Conservation (phyloP, 805 yeast species). For the Candida qinlingensis region DNA sequence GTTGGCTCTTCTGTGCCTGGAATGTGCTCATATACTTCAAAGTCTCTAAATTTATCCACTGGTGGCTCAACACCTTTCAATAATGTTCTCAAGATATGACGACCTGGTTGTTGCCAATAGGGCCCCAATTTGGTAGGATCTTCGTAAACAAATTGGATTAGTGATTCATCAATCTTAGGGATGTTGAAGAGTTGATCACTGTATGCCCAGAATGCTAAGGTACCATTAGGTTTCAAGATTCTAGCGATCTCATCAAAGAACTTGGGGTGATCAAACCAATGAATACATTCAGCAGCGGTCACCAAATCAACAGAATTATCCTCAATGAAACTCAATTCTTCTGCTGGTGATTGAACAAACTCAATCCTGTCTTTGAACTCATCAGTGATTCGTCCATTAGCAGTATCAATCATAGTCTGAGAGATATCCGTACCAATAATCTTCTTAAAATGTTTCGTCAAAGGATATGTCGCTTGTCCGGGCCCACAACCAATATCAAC, state of each 20-base stretch:
- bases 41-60: constrained; percentile 34
- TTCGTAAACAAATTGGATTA: constrained; percentile 45
- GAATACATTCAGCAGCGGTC: constrained; percentile 81
- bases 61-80: constrained; percentile 42
- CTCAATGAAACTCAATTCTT: constrained; percentile 24
- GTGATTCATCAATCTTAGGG: constrained; percentile 50
- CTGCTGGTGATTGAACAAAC: constrained; percentile 22
- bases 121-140: constrained; percentile 50
- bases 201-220: constrained; percentile 76
- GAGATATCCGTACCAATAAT: constrained; percentile 65
- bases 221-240: constrained; percentile 55
- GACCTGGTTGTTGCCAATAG: constrained; percentile 86
- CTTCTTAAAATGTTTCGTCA: constrained; percentile 37
- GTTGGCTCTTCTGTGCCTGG: constrained; percentile 14
- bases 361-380: constrained; percentile 13
- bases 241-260: constrained; percentile 47
- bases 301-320: constrained; percentile 51
- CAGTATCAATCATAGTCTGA: constrained; percentile 46
- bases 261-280: constrained; percentile 64
- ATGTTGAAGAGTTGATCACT: constrained; percentile 60
- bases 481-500: constrained; percentile 81
- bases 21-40: constrained; percentile 28
- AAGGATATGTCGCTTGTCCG: constrained; percentile 61
- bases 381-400: constrained; percentile 25
- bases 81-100: constrained; percentile 43